Evolutionary conservation across 108 stramenopile species (phyloP), one percentile per base, ranked within the genome.

Genomic region (Asterionellopsis glacialis): DNA sequence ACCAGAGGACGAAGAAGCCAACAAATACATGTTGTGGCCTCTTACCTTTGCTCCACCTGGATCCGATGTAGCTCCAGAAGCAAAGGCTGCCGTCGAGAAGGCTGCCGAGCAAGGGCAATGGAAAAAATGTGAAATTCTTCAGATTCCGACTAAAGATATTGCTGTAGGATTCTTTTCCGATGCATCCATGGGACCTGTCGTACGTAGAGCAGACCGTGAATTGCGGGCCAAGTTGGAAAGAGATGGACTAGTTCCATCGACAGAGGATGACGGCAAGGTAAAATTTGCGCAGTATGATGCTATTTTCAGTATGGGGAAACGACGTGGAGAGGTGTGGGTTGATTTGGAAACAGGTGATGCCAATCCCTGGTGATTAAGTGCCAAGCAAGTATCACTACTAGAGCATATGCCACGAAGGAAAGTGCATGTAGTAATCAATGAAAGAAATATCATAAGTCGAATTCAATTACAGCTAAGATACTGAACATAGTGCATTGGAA

Each of bases 241-340:
- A 39, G 89, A 92, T 66, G 83, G 87, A 18, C 51, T 91, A 6
- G 27, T 65, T 1, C 61, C 73, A 41, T 33, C 12, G 9, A 50
- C 45, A 2, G 69, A 68, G 9, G 68, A 59, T 40, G 69, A 77
- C 11, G 55, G 61, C 15, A 78, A 51, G 45, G 88, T 89, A 7
- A 70, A 67, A 45, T 93, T 95, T 81, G 77, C 85, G 6, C 94
- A 95, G 45, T 95, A 91, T 68, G 94, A 95, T 78, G 94, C 94
- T 12, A 80, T 95, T 28, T 92, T 84, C 55, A 82, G 74, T 14
- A 72, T 95, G 69, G 91, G 91, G 24, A 84, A 86, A 56, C 65
- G 94, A 55, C 67, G 91, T 45, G 84, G 88, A 39, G 94, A 95
- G 51, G 94, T 91, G 16, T 95, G 94, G 94, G 85, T 95, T 51